Percentiles rank a stretch among this genome's conserved stretches.
phyloP scores from a whole-genome alignment of 176 grass and related monocot genomes.

The Oryza glumipatula region DNA sequence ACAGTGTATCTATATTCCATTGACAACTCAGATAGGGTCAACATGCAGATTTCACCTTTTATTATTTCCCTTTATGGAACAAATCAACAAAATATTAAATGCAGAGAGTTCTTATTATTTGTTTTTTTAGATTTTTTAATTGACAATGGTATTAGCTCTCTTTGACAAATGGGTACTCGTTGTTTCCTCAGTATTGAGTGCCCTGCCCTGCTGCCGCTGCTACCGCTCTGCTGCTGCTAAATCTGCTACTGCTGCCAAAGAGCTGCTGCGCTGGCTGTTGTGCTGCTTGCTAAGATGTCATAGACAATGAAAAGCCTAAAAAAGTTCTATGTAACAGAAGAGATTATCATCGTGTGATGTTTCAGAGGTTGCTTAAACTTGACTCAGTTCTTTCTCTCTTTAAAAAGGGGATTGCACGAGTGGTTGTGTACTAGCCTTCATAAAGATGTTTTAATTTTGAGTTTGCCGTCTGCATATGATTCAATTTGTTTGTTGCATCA shows the following conservation, averaged over 20 bases:
- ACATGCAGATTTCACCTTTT: not conserved
- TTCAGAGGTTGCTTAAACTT: constrained; percentile 27
- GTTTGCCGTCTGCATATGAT: not conserved
- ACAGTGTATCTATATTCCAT: not conserved
- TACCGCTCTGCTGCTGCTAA: constrained; percentile 46
- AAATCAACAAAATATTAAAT: constrained; percentile 27
- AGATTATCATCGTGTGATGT: constrained; percentile 30
- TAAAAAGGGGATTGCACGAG: not conserved
- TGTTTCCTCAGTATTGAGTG: constrained; percentile 62
- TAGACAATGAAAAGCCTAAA: constrained; percentile 42
- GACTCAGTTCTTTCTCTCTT: not conserved
- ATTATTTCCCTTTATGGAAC: constrained; percentile 8
- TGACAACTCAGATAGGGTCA: not conserved
- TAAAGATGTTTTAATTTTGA: constrained; percentile 1
- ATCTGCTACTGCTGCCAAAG: constrained; percentile 58
- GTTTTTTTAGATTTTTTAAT: constrained; percentile 19
- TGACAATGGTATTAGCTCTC: constrained; percentile 38
- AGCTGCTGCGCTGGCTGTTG: constrained; percentile 53
- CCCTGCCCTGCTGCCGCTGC: constrained; percentile 38
- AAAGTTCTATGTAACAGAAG: constrained; percentile 34
- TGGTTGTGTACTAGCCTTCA: constrained; percentile 21
- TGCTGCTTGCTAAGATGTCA: constrained; percentile 55
- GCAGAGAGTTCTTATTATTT: not conserved
- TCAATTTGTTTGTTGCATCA: not conserved
- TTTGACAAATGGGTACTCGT: constrained; percentile 54